These are phyloP conservation scores for Podospora conica DNA, from an alignment of 495 filamentous ascomycete genomes.

Conservation along the genomic window DNA sequence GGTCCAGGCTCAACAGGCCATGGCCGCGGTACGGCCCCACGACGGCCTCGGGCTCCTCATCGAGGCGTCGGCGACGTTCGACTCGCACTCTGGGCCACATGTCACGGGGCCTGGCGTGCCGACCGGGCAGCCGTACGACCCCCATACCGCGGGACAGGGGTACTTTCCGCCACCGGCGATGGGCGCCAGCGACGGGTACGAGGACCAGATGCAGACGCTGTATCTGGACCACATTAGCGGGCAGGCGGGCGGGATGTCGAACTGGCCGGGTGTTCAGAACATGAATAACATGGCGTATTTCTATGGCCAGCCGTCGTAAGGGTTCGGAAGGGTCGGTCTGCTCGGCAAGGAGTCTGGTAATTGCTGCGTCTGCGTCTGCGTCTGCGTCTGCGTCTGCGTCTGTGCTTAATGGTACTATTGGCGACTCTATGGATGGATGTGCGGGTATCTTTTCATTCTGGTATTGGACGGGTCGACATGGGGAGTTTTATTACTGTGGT, in stretches of 20 bases:
- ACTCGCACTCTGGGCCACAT: conserved; percentile 15
- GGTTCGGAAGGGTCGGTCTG: background rate
- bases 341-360: background rate
- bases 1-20: conserved; percentile 7
- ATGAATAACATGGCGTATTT: conserved; percentile 23
- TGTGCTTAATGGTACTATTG: background rate
- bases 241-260: conserved; percentile 13
- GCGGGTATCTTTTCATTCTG: background rate
- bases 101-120: background rate
- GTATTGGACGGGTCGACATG: background rate
- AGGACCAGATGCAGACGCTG: conserved; percentile 21
- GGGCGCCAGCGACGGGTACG: conserved; percentile 27
- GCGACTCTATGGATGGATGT: background rate
- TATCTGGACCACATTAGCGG: conserved; percentile 24
- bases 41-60: conserved; percentile 27
- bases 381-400: too few relatives aligned
- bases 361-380: background rate
- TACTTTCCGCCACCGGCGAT: conserved; percentile 20
- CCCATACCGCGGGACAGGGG: conserved; percentile 14
- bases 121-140: conserved; percentile 16
- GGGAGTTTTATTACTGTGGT: background rate
- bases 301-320: background rate
- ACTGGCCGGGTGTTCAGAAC: conserved; percentile 17
- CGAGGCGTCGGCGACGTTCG: conserved; percentile 22
- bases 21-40: conserved; percentile 14